Percentiles rank a stretch among this genome's conserved stretches.
Evolutionary conservation across 192 early-diverging fungal species (phyloP).

Genomic region (Backusella luteola): DNA sequence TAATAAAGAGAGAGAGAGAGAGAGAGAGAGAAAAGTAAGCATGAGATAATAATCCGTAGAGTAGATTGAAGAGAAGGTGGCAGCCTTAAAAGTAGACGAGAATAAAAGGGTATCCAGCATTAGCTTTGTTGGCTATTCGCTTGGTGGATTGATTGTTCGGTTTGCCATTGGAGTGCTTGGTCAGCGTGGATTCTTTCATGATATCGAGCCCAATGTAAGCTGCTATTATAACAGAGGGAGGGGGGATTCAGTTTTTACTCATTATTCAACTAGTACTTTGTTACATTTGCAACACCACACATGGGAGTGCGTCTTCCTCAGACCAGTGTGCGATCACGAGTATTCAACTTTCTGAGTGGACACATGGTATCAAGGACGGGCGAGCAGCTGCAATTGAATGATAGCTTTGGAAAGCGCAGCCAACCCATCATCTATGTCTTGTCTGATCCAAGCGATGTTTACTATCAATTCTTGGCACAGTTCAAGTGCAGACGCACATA

Average conservation of each 20-base stretch:
- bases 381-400: slow-evolving; percentile 47
- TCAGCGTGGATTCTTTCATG: slow-evolving; percentile 49
- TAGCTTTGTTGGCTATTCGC: slow-evolving; percentile 54
- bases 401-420: slow-evolving; percentile 24
- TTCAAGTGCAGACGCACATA: slow-evolving; percentile 49
- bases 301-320: slow-evolving; percentile 43
- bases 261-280: slow-evolving; percentile 26
- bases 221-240: too few species aligned
- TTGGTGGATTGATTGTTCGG: slow-evolving; percentile 56
- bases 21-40: not conserved
- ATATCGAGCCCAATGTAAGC: slow-evolving; percentile 45
- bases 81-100: slow-evolving; percentile 9
- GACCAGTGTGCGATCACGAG: slow-evolving; percentile 14
- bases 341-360: slow-evolving; percentile 44
- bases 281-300: slow-evolving; percentile 61
- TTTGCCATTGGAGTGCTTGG: slow-evolving; percentile 50
- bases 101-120: slow-evolving; percentile 21
- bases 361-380: slow-evolving; percentile 48
- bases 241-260: too few species aligned
- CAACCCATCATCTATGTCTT: slow-evolving; percentile 42
- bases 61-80: not conserved
- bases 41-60: not conserved
- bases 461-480: slow-evolving; percentile 33
- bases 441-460: slow-evolving; percentile 33
- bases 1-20: not conserved